Conservation (phyloP, 2,329 filamentous ascomycete species). For the Laburnicola sp. region DNA sequence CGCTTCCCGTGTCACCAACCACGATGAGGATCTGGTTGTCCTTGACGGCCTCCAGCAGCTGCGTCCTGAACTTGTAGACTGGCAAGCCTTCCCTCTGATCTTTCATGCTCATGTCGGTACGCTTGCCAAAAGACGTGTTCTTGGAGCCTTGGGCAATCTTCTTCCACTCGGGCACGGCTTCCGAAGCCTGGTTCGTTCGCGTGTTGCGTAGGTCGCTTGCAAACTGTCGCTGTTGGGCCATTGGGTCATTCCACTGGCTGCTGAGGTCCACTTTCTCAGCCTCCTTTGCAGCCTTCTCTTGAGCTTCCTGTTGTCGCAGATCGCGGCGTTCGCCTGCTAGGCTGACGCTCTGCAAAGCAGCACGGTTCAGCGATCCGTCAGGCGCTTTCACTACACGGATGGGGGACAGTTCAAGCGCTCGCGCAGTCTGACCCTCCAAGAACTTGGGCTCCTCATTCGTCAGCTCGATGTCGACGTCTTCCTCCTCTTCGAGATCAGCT, state of each 20-base stretch:
- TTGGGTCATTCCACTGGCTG: constrained; percentile 95
- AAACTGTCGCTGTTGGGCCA: constrained; percentile 88
- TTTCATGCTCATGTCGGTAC: constrained; percentile 90
- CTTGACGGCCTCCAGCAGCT: constrained; percentile 82
- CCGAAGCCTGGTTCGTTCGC: constrained; percentile 61
- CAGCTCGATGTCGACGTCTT: constrained; percentile 96
- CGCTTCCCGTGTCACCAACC: constrained; percentile 94
- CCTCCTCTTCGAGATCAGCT: constrained; percentile 86
- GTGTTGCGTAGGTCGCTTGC: constrained; percentile 78
- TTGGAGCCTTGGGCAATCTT: constrained; percentile 71
- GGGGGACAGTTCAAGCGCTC: constrained; percentile 89
- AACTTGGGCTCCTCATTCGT: constrained; percentile 96
- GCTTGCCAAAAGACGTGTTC: constrained; percentile 79
- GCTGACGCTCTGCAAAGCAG: constrained; percentile 89
- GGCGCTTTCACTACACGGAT: constrained; percentile 97
- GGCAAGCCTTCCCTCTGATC: constrained; percentile 89
- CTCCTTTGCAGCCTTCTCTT: constrained; percentile 75
- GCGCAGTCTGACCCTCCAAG: constrained; percentile 92
- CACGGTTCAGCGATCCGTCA: constrained; percentile 95
- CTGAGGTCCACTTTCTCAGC: constrained; percentile 78
- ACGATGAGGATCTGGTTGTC: constrained; percentile 94
- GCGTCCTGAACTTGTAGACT: constrained; percentile 83
- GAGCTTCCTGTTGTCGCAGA: constrained; percentile 81
- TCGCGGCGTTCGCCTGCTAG: constrained; percentile 90
- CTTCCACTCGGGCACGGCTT: constrained; percentile 90